Conservation (phyloP, 345 rosid genomes). For the Laguncularia racemosa region DNA sequence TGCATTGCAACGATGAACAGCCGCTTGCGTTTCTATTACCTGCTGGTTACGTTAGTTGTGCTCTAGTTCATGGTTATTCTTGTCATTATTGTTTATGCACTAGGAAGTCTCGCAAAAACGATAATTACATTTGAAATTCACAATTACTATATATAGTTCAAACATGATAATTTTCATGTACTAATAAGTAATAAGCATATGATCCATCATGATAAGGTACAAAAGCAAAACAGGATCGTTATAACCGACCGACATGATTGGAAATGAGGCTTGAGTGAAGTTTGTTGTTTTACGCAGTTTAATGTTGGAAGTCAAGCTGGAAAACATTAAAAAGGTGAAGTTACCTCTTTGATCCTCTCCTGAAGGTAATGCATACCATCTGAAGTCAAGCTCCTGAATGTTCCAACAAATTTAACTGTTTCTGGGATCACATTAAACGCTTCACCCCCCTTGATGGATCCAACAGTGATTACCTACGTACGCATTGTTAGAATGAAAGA, state of each 20-base stretch:
- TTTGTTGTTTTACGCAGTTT: too few species aligned
- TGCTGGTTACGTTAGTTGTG: constrained; percentile 1
- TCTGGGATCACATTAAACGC: constrained; percentile 41
- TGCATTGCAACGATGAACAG: constrained; percentile 40
- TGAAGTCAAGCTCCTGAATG: constrained; percentile 35
- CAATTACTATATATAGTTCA: too few species aligned
- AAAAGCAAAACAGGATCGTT: too few species aligned
- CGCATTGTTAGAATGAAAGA: not conserved
- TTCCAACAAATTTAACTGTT: constrained; percentile 38
- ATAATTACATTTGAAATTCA: too few species aligned
- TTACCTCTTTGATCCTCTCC: constrained; percentile 41
- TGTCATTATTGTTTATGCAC: not conserved
- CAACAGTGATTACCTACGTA: constrained; percentile 20
- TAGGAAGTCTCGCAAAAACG: too few species aligned
- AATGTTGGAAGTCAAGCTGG: too few species aligned
- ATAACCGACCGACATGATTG: too few species aligned
- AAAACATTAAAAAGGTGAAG: not conserved
- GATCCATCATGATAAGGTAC: too few species aligned
- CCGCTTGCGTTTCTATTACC: constrained; percentile 40
- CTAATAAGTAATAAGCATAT: too few species aligned
- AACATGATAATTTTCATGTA: too few species aligned
- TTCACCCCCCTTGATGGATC: constrained; percentile 33
- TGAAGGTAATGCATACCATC: constrained; percentile 29
- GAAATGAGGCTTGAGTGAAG: too few species aligned
- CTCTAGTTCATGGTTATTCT: not conserved